Base-by-base conservation (phyloP, 176 grass and related monocot species). In the Aegilops speltoides region DNA sequence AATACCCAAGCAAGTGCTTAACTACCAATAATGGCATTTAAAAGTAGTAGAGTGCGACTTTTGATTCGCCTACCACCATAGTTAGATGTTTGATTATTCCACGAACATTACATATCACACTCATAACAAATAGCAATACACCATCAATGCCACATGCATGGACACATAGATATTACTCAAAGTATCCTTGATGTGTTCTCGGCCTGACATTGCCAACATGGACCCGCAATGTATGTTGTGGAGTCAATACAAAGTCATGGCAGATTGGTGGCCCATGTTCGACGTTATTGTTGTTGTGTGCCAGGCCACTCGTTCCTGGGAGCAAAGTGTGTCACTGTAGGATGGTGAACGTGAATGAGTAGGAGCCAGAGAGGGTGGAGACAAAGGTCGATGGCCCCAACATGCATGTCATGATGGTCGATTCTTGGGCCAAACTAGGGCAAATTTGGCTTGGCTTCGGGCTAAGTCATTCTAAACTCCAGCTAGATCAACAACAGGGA, bases 221-320 rank as follows among this genome's bases (percentile, higher is more conserved):
- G 88, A 78, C 63, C 37, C 52, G 26, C 6, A 32, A 3, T 38
- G 15, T 78, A 54, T 59, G 65, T 50, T 24, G 84, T 86, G 88
- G 83, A 82, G 29, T 64, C 56, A 31, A 60, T 68, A 33, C 29
- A 16, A 9, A 33, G 28, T 33, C 29, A 31, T 68, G 10, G 29
- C 3, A 66, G 14, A 65, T 65, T 65, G 5, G 24, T 65, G 63
- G 63, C 12, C 63, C 15, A 68, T 17, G 3, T 17, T 19, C 3
- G 3, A 2, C 4, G 26, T 52, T 12, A 45, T 12, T 31, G 13
- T 66, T 33, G 28, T 3, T 68, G 66, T 7, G 13, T 68, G 16
- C 16, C 17, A 68, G 31, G 65, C 65, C 28, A 31, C 65, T 34
- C 2, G 7, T 19, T 2, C 28, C 5, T 29, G 26, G 6, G 28